A percentile compares a stretch with the other conserved stretches of the same genome.
Evolutionary conservation across 345 rosid species (phyloP).

Genomic region (Bretschneidera sinensis): DNA sequence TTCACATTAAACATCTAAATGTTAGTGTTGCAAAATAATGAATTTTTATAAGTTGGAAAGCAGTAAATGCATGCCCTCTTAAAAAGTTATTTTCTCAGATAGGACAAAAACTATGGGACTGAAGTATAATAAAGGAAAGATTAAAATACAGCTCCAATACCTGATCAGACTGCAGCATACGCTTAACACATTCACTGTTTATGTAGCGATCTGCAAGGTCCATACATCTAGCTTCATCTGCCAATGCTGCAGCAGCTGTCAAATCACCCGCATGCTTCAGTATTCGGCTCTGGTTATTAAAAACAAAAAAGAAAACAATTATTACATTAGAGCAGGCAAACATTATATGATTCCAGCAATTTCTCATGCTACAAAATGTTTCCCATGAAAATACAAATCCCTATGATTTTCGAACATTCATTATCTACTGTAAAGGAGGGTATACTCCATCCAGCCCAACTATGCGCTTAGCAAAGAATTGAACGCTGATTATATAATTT

Average conservation of each 20-base stretch:
- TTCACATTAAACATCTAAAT: not conserved
- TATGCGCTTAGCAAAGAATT: too few relatives aligned
- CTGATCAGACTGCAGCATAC: conserved; percentile 99
- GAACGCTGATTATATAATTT: too few relatives aligned
- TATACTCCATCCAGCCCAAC: too few relatives aligned
- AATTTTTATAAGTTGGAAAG: too few relatives aligned
- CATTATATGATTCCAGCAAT: not conserved
- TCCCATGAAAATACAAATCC: not conserved
- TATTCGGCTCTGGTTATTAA: conserved; percentile 62
- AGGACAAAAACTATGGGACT: not conserved
- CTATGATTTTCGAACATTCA: not conserved
- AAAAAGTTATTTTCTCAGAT: not conserved
- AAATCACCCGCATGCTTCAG: conserved; percentile 98
- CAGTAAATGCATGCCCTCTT: not conserved
- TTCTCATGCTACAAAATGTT: not conserved
- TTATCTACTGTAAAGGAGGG: too few relatives aligned
- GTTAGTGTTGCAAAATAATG: too few relatives aligned
- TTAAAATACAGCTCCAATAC: conserved; percentile 32
- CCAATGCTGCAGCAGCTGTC: conserved; percentile 85
- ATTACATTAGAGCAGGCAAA: too few relatives aligned
- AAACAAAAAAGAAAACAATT: not conserved
- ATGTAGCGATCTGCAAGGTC: conserved; percentile 95
- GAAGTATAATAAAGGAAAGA: not conserved
- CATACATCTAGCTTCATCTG: conserved; percentile 99
- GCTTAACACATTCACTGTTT: conserved; percentile 95